A percentile compares a stretch with the other conserved stretches of the same genome.
Evolutionary conservation across 163 green algal genomes (phyloP).

Genomic region (Trebouxiophyceae sp.): DNA sequence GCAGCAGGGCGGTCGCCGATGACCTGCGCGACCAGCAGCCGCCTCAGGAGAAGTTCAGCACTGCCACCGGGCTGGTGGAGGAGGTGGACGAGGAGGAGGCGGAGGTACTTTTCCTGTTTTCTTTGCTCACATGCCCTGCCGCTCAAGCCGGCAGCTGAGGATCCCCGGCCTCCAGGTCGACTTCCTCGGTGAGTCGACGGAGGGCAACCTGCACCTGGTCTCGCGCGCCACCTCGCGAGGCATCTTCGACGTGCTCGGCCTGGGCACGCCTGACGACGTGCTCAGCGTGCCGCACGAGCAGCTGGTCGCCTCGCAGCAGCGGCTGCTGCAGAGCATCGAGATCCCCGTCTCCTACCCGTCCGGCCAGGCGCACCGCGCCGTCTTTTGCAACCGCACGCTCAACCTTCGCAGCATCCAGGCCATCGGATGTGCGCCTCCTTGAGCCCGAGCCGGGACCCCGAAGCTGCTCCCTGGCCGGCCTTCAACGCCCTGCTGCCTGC

Average conservation of each 20-base stretch:
- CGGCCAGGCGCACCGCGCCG: conserved; percentile 58
- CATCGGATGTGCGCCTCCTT: conserved; percentile 47
- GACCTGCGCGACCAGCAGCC: too few species aligned
- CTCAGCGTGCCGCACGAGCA: conserved; percentile 31
- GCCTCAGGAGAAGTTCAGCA: conserved; percentile 41
- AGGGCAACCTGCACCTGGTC: conserved; percentile 67
- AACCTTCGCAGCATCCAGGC: conserved; percentile 77
- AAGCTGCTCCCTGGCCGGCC: too few species aligned
- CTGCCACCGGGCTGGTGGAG: conserved; percentile 40
- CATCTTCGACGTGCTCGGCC: conserved; percentile 54
- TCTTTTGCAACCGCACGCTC: conserved; percentile 75
- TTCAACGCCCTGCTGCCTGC: background rate
- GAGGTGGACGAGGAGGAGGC: conserved; percentile 46
- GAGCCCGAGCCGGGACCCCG: background rate
- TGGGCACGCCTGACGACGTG: conserved; percentile 46
- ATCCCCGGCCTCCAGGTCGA: conserved; percentile 58
- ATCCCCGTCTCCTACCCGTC: conserved; percentile 43
- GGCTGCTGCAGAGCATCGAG: conserved; percentile 1
- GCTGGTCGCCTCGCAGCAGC: conserved; percentile 36
- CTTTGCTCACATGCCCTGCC: too few species aligned
- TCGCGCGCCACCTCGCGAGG: conserved; percentile 19
- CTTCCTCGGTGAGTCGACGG: conserved; percentile 66
- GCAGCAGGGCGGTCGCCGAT: too few species aligned
- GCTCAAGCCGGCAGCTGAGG: too few species aligned
- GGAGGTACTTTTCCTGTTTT: conserved; percentile 29